Evolutionary conservation across 495 filamentous ascomycete species (phyloP), one percentile per base, ranked within the genome.

Genomic region (Penicillium maclennaniae): DNA sequence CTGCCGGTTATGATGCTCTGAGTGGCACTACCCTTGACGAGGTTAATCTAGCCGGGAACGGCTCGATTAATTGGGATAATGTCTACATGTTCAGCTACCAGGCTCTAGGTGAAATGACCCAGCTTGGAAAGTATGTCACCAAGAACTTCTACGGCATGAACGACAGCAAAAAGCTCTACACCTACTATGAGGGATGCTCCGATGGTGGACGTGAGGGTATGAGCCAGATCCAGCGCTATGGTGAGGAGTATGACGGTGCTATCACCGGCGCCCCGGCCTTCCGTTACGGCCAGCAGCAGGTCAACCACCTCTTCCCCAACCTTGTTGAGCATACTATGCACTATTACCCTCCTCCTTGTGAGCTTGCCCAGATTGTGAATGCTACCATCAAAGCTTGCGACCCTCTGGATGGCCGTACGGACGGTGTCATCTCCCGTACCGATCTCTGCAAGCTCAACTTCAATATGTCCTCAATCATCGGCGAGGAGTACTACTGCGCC

Each of bases 221-320:
- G 72, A 78, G 71, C 56, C 77, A 81, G 54, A 64, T 79, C 19
- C 79, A 83, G 59, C 76, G 77, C 17, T 82, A 67, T 51, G 75
- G 66, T 0, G 69, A 73, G 8, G 67, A 76, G 38, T 80, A 73
- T 19, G 80, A 83, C 51, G 80, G 79, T 31, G 72, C 64, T 1
- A 70, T 76, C 37, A 67, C 66, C 17, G 79, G 77, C 39, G 77
- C 80, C 1, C 79, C 80, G 3, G 80, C 80, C 7, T 75, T 82
- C 64, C 70, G 79, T 0, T 77, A 69, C 46, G 68, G 62, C 9
- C 72, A 77, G 45, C 73, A 79, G 53, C 79, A 81, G 59, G 71
- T 78, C 21, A 62, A 77, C 44, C 79, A 81, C 52, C 52, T 80
- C 1, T 75, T 68, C 48, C 60, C 76, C 15, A 58, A 64, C 12